Evolutionary conservation across 2,329 filamentous ascomycete genomes (phyloP).

Genomic region (Nemania bipapillata): DNA sequence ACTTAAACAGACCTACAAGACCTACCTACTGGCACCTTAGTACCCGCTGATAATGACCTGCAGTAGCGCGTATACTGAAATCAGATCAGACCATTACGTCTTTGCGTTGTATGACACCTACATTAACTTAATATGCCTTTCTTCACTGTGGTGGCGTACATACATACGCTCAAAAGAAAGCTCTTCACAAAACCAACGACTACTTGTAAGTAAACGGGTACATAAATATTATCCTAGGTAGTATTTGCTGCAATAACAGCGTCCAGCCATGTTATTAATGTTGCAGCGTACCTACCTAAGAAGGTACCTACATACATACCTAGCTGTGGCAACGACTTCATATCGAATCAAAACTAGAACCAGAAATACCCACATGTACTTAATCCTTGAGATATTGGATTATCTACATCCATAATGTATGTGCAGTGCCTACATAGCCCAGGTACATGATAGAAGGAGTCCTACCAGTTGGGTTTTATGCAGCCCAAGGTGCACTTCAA

Average conservation of each 20-base stretch:
- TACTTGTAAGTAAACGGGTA: neutral
- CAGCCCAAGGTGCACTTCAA: neutral
- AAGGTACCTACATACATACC: too few species aligned
- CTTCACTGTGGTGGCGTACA: neutral
- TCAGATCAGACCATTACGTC: neutral
- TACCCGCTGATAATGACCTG: slow-evolving; percentile 37
- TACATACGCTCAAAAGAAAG: neutral
- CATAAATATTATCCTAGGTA: neutral
- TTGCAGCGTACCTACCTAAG: slow-evolving; percentile 17
- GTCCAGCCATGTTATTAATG: slow-evolving; percentile 10
- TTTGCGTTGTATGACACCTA: neutral
- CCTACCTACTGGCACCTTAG: slow-evolving; percentile 8
- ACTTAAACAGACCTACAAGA: too few species aligned
- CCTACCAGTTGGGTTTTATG: slow-evolving; percentile 7
- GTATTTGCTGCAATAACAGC: slow-evolving; percentile 1
- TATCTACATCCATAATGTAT: too few species aligned
- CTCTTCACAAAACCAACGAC: neutral
- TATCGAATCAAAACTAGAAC: neutral
- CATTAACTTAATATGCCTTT: neutral
- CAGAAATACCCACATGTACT: neutral
- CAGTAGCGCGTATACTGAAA: slow-evolving; percentile 32
- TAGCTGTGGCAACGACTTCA: slow-evolving; percentile 7
- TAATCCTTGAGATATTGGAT: too few species aligned
- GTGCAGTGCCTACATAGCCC: too few species aligned
- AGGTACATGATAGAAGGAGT: too few species aligned